These are phyloP conservation scores for Ophiostoma fasciatum DNA, from an alignment of 2,329 filamentous ascomycete species.

Conservation along the genomic window DNA sequence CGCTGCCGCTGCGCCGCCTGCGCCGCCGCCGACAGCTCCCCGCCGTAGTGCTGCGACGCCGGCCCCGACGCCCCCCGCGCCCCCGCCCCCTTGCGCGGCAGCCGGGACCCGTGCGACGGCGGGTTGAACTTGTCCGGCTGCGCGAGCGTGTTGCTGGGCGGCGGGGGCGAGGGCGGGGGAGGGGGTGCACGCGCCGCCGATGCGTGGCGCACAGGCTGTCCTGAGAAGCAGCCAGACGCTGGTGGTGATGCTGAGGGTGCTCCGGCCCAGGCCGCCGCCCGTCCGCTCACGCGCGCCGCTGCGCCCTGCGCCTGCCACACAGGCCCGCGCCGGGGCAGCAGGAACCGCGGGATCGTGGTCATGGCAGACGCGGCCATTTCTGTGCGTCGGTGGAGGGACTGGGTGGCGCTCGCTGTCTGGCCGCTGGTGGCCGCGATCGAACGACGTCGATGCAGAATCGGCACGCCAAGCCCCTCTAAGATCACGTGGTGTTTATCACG, in stretches of 20 bases:
- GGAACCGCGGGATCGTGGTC: conserved; percentile 51
- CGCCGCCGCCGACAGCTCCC: conserved; percentile 52
- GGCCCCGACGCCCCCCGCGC: conserved; percentile 17
- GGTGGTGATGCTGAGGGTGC: too few species aligned
- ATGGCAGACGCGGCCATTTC: too few species aligned
- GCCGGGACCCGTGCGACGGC: conserved; percentile 68
- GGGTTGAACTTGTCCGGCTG: conserved; percentile 85
- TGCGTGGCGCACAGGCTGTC: too few species aligned
- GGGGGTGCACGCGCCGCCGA: too few species aligned
- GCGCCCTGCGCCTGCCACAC: conserved; percentile 31
- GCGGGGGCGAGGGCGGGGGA: conserved; percentile 22
- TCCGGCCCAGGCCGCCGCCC: too few species aligned
- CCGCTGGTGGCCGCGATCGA: too few species aligned
- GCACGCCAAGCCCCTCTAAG: too few species aligned
- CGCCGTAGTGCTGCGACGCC: conserved; percentile 58
- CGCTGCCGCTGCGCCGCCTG: conserved; percentile 48
- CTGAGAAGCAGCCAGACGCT: too few species aligned
- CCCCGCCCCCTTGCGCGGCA: conserved; percentile 37
- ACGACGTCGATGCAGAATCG: too few species aligned
- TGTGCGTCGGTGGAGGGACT: too few species aligned
- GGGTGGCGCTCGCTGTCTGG: neutral
- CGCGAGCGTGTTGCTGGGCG: conserved; percentile 46
- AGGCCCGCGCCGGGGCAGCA: conserved; percentile 46
- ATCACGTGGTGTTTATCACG: too few species aligned
- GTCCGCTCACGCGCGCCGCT: too few species aligned